Conservation (phyloP, 306 rosid genomes). For the Astragalus glycyphyllos region DNA sequence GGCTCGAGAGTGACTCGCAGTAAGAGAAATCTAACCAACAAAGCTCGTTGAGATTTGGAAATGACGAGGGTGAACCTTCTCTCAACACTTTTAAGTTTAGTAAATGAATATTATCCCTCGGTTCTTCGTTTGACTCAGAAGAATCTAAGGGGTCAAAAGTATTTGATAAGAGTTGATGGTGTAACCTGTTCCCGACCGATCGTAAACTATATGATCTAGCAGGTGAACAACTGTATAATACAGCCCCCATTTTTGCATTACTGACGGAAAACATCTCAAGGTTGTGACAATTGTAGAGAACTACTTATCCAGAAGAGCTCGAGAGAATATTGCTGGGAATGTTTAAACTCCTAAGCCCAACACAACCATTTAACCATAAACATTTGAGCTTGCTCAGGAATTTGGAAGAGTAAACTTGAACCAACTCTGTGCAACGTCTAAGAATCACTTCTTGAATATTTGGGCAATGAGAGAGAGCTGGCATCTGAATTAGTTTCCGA, state of each 20-base stretch:
- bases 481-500: background rate
- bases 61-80: background rate
- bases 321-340: constrained; percentile 41
- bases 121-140: background rate
- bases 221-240: background rate
- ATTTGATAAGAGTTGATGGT: too few species aligned
- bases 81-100: background rate
- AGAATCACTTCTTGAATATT: constrained; percentile 46
- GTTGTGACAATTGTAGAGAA: background rate
- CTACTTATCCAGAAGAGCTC: constrained; percentile 22
- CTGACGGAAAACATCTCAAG: constrained; percentile 34
- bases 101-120: constrained; percentile 10
- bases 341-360: background rate
- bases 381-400: constrained; percentile 39
- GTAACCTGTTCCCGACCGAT: too few species aligned
- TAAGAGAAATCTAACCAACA: constrained; percentile 36
- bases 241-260: background rate
- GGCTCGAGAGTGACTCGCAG: constrained; percentile 39
- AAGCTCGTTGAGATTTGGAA: background rate
- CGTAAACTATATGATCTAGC: too few species aligned
- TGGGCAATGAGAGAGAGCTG: constrained; percentile 30
- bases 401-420: constrained; percentile 32
- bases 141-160: too few species aligned
- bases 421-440: background rate
- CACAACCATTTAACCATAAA: constrained; percentile 27